A percentile compares a stretch with the other conserved stretches of the same genome.
Evolutionary conservation across 805 yeast genomes (phyloP).

Genomic region (Candida patagonica): DNA sequence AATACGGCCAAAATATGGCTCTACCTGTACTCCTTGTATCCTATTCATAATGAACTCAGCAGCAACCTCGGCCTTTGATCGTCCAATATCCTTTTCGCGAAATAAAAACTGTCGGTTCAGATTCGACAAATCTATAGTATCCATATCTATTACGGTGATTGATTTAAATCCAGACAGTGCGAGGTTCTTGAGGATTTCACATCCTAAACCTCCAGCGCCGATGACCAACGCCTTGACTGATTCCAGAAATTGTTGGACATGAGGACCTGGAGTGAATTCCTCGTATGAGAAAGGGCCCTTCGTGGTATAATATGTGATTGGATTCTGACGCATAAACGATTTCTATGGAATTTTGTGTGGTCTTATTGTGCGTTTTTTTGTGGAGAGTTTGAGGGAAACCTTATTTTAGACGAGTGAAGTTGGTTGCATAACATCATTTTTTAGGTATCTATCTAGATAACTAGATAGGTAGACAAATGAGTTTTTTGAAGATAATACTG

Average conservation of each 20-base stretch:
- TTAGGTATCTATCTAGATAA: too few relatives aligned
- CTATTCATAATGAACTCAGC: constrained; percentile 44
- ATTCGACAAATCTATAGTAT: constrained; percentile 68
- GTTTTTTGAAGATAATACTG: too few relatives aligned
- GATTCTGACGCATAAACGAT: background rate
- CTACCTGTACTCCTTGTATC: constrained; percentile 34
- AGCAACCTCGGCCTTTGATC: constrained; percentile 58
- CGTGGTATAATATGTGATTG: background rate
- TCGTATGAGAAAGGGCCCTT: constrained; percentile 31
- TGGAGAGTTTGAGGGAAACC: too few relatives aligned
- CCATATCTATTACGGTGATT: constrained; percentile 72
- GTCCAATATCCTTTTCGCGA: constrained; percentile 51
- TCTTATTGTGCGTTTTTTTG: too few relatives aligned
- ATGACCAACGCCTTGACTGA: constrained; percentile 32
- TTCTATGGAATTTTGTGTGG: too few relatives aligned
- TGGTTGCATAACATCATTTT: too few relatives aligned
- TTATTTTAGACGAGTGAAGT: too few relatives aligned
- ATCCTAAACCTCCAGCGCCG: constrained; percentile 82
- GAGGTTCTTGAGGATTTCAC: constrained; percentile 67
- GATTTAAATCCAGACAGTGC: constrained; percentile 59
- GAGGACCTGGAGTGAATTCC: constrained; percentile 29
- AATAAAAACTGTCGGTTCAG: constrained; percentile 70
- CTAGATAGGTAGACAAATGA: too few relatives aligned
- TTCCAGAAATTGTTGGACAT: constrained; percentile 20
- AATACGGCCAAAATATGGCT: constrained; percentile 56